phyloP scores from a whole-genome alignment of 495 filamentous ascomycete genomes.

The Penicillium parvum region DNA sequence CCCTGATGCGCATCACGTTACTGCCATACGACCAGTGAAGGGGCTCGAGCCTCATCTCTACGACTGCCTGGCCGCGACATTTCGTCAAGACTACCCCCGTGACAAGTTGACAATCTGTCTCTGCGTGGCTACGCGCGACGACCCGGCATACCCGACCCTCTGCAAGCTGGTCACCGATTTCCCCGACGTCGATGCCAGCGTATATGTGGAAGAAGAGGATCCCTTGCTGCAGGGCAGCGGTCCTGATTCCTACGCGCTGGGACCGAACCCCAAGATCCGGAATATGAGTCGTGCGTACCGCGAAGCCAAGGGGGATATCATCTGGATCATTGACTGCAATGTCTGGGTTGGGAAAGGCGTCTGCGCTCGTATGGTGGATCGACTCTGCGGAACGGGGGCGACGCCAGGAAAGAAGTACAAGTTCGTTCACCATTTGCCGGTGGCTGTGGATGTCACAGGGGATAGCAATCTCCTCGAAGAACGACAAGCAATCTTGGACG shows the following conservation, averaged over 20 bases:
- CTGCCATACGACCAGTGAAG: constrained; percentile 88
- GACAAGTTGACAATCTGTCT: constrained; percentile 76
- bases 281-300: constrained; percentile 94
- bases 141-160: constrained; percentile 75
- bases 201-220: constrained; percentile 88
- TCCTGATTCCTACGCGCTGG: constrained; percentile 57
- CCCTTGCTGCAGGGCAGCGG: constrained; percentile 53
- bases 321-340: constrained; percentile 97
- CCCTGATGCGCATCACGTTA: constrained; percentile 67
- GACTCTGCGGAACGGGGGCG: constrained; percentile 63
- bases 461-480: constrained; percentile 30
- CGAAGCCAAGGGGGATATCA: constrained; percentile 86
- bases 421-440: constrained; percentile 90
- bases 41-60: constrained; percentile 87
- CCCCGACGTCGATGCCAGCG: constrained; percentile 62
- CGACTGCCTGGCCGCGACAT: constrained; percentile 88
- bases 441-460: constrained; percentile 70
- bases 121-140: constrained; percentile 71
- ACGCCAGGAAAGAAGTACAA: constrained; percentile 64
- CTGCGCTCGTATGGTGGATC: constrained; percentile 79
- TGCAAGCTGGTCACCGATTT: constrained; percentile 67
- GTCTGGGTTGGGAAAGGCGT: constrained; percentile 83
- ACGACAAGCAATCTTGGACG: constrained; percentile 39
- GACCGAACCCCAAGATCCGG: constrained; percentile 96
- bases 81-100: constrained; percentile 74